These are phyloP conservation scores for Ophiosphaerella herpotricha DNA, from an alignment of 2,329 filamentous ascomycete species.

Conservation along the genomic window DNA sequence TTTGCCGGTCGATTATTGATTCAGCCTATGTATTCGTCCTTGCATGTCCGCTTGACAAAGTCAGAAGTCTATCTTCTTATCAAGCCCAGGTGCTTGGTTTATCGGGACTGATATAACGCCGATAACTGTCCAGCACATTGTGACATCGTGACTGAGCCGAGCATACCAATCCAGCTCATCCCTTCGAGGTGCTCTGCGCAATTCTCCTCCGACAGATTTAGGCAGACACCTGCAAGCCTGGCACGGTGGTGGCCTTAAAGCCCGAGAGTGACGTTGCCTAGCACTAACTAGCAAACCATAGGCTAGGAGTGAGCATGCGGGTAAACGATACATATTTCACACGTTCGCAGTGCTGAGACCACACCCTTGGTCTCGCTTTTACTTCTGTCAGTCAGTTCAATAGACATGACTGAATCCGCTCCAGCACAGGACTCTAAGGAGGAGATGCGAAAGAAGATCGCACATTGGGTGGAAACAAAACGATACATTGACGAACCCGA, in stretches of 20 bases:
- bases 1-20: no score
- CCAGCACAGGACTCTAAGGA: constrained; percentile 1
- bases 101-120: no score
- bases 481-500: constrained; percentile 25
- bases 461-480: constrained; percentile 21
- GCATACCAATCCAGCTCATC: no score
- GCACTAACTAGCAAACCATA: constrained; percentile 1
- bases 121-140: no score
- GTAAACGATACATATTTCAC: background rate
- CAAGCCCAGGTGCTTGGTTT: background rate
- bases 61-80: background rate
- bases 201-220: no score
- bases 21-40: no score
- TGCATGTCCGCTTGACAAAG: no score
- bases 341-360: background rate
- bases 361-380: background rate
- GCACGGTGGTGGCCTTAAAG: background rate
- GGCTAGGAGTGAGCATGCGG: background rate
- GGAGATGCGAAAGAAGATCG: constrained; percentile 12
- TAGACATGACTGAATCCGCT: constrained; percentile 14
- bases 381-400: background rate
- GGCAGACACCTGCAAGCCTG: no score
- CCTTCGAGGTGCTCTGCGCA: no score
- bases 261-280: constrained; percentile 4
- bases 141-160: no score